Conservation (phyloP, 1,139 yeast genomes). For the Meyerozyma sp. region DNA sequence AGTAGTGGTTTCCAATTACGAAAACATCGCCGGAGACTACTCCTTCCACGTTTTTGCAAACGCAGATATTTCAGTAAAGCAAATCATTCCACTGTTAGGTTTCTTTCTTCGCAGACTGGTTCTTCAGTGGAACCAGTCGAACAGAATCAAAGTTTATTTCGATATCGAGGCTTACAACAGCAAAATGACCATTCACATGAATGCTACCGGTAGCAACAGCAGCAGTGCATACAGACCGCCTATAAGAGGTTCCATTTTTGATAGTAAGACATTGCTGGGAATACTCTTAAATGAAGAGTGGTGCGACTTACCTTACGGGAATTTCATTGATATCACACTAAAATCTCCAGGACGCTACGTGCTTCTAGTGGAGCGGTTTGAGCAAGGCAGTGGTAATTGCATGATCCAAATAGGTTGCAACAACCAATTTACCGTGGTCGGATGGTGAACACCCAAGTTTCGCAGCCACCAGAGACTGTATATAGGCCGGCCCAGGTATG, state of each 20-base stretch:
- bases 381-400: slow-evolving; percentile 37
- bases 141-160: slow-evolving; percentile 31
- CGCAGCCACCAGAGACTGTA: background rate
- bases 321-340: slow-evolving; percentile 30
- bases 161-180: slow-evolving; percentile 15
- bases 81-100: slow-evolving; percentile 27
- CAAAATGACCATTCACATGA: slow-evolving; percentile 21
- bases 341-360: slow-evolving; percentile 28
- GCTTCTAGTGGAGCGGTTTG: slow-evolving; percentile 45
- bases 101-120: slow-evolving; percentile 21
- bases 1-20: slow-evolving; percentile 28
- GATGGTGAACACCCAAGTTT: background rate
- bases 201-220: slow-evolving; percentile 16
- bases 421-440: background rate
- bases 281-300: slow-evolving; percentile 35
- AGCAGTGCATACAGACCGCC: slow-evolving; percentile 31
- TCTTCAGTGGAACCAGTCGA: slow-evolving; percentile 35
- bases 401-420: slow-evolving; percentile 32
- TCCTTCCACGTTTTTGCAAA: slow-evolving; percentile 4
- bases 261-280: slow-evolving; percentile 20
- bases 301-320: slow-evolving; percentile 40
- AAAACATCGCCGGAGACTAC: slow-evolving; percentile 6
- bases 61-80: slow-evolving; percentile 11
- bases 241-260: slow-evolving; percentile 41
- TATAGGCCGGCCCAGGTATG: background rate